Percentiles rank a stretch among this genome's conserved stretches.
phyloP scores from a whole-genome alignment of 495 filamentous ascomycete genomes.

The Talaromyces trachyspermus region DNA sequence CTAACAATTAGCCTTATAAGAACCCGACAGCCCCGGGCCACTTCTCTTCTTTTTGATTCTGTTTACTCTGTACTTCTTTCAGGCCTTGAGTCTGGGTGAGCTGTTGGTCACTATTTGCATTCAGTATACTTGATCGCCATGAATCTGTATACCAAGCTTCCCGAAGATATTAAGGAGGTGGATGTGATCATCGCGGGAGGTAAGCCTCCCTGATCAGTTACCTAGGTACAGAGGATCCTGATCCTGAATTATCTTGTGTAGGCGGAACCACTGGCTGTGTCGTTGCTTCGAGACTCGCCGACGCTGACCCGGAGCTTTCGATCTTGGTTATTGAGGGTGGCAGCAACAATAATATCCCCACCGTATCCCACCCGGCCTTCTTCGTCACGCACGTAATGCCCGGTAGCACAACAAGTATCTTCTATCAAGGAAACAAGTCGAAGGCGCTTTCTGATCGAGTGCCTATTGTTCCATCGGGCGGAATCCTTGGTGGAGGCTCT shows the following conservation, averaged over 20 bases:
- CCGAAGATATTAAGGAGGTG: conserved; percentile 1
- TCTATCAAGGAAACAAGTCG: conserved; percentile 15
- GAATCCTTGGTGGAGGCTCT: conserved; percentile 51
- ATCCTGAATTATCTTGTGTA: neutral
- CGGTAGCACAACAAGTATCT: conserved; percentile 4
- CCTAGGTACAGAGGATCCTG: neutral
- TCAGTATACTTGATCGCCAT: no score
- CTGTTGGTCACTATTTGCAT: no score
- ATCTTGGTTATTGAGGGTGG: conserved; percentile 11
- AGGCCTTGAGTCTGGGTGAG: no score
- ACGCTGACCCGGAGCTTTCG: conserved; percentile 7
- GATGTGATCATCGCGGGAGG: conserved; percentile 11
- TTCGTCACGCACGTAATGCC: conserved; percentile 5
- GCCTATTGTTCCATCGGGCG: conserved; percentile 43
- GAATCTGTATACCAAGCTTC: conserved; percentile 1
- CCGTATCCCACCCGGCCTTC: neutral
- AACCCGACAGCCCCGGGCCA: no score
- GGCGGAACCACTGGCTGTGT: conserved; percentile 9
- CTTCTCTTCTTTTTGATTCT: no score
- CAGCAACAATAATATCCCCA: conserved; percentile 6
- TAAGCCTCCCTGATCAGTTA: neutral
- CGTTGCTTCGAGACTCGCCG: conserved; percentile 5
- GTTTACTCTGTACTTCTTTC: no score
- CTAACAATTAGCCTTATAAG: no score
- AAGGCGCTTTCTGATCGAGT: conserved; percentile 34